Conservation (phyloP, 129 eudicot species). For the Gnaphalium uliginosum region DNA sequence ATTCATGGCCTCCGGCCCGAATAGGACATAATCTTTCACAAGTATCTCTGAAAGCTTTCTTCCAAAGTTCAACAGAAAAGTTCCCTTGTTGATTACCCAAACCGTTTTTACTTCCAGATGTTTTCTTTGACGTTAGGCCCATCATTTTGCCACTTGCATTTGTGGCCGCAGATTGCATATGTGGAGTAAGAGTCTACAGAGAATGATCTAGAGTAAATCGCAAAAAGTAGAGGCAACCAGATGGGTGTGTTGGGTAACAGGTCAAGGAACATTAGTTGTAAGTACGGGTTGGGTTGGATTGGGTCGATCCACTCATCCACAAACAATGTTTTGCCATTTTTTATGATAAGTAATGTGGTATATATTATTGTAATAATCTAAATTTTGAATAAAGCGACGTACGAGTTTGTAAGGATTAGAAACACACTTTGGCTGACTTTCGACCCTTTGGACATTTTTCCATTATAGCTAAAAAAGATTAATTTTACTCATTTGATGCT, state of each 20-base stretch:
- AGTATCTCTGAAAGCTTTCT: constrained; percentile 85
- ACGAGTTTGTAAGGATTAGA: neutral
- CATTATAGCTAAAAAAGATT: neutral
- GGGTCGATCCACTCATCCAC: neutral
- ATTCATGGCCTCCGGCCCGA: constrained; percentile 88
- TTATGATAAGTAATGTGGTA: neutral
- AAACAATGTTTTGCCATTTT: neutral
- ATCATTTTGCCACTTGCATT: constrained; percentile 45
- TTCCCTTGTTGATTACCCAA: constrained; percentile 76
- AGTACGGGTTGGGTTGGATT: neutral
- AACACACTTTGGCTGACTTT: neutral
- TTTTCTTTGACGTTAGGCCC: constrained; percentile 46
- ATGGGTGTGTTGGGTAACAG: neutral
- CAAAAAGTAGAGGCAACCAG: neutral
- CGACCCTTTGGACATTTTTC: neutral
- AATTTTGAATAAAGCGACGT: neutral
- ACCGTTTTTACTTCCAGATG: constrained; percentile 46
- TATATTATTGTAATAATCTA: neutral
- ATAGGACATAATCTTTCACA: constrained; percentile 91
- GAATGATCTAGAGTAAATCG: neutral
- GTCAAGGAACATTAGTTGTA: neutral
- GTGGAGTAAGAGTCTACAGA: constrained; percentile 83
- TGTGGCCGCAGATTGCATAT: constrained; percentile 71
- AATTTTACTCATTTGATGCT: neutral
- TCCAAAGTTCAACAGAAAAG: constrained; percentile 81